Evolutionary conservation across 345 rosid genomes (phyloP), one percentile per base, ranked within the genome.

Genomic region (Acer negundo): DNA sequence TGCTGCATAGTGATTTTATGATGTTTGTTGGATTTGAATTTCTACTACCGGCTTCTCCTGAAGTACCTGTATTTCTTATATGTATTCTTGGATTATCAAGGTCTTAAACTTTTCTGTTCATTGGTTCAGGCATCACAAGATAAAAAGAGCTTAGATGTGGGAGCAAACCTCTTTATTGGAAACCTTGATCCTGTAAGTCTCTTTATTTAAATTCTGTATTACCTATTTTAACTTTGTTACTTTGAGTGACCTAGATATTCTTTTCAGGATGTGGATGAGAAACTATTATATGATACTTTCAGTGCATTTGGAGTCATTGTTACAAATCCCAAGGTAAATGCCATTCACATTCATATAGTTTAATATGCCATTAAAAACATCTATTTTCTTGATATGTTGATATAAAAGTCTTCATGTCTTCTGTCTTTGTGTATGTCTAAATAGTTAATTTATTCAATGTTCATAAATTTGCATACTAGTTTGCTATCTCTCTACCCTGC

Each of bases 281-380:
- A 97, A 81, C 94, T 94, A 64, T 81, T 97, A 58, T 93, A 94
- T 70, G 99, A 97, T 86, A 97, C 99, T 80, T 97, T 97, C 80
- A 93, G 98, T 71, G 99, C 99, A 17, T 94, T 97, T 86, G 99
- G 99, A 28, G 97, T 89, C 23, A 97, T 97, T 76, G 99, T 93
- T 81, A 74, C 97, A 69, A 97, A 97, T 81, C 98, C 99, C 2
- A 97, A 97, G 99, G 99, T 96, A 82, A 82, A 80, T 65, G 28
- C 64, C 62, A 2, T 67, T 61, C 2, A 9, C 38, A 26, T 35
- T 40, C 2, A 69, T 28, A 55, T 26, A 47, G 42, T 49, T 67
- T 47, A 17, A 10, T 40, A 61, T 47, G 19, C 59, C 24, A 26
- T 67, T 64, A 26, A 49, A 42, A 24, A 23, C 3, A 24, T 67